A percentile compares a stretch with the other conserved stretches of the same genome.
phyloP scores from a whole-genome alignment of 768 basidiomycete genomes.

The Russula lepida region DNA sequence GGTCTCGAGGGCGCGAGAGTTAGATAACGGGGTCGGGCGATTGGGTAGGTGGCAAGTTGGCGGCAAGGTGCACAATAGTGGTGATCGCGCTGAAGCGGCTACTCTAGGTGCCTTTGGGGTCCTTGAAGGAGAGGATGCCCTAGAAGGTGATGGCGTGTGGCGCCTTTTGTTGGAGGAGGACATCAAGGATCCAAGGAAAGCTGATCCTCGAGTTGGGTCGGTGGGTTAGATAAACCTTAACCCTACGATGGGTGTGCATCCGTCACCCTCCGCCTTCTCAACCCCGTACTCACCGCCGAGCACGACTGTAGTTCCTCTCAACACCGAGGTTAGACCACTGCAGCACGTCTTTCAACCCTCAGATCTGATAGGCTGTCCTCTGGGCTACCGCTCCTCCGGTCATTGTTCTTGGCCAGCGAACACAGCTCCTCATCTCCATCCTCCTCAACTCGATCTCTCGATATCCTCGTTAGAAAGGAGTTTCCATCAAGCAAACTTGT shows the following conservation, averaged over 20 bases:
- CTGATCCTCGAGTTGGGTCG: background rate
- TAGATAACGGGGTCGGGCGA: conserved; percentile 52
- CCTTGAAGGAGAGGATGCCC: conserved; percentile 2
- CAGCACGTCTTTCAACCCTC: background rate
- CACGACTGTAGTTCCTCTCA: no score
- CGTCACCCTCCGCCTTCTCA: background rate
- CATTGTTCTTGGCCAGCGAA: background rate
- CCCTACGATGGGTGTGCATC: background rate
- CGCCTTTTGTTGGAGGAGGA: conserved; percentile 14
- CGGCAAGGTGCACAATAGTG: conserved; percentile 62
- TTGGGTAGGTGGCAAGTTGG: conserved; percentile 66
- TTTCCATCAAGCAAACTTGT: no score
- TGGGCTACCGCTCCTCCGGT: background rate
- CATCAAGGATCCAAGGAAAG: background rate
- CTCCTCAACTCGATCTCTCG: background rate
- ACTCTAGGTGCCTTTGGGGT: conserved; percentile 19
- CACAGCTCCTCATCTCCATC: background rate
- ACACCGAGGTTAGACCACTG: no score
- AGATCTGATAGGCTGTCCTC: background rate
- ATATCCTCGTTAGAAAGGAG: background rate
- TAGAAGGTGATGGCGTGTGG: conserved; percentile 9
- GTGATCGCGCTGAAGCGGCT: background rate
- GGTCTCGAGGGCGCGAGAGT: conserved; percentile 62
- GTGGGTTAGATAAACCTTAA: background rate
- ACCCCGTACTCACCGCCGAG: background rate